phyloP scores from a whole-genome alignment of 2,329 filamentous ascomycete genomes.

The Basipetospora sp. region DNA sequence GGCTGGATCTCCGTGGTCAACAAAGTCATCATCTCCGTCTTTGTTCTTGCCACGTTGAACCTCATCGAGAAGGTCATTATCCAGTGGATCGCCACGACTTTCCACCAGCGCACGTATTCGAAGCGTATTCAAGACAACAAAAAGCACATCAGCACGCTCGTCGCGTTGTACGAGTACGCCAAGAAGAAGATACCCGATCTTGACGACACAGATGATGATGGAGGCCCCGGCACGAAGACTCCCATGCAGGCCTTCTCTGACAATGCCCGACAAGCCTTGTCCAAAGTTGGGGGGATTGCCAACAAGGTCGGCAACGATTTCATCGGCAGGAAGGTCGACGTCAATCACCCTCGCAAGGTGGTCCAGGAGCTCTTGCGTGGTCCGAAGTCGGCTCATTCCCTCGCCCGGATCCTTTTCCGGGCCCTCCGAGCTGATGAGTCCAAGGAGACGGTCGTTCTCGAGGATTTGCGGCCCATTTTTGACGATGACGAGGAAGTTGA shows the following conservation, averaged over 20 bases:
- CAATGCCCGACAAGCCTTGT: slow-evolving; percentile 60
- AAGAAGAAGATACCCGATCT: slow-evolving; percentile 53
- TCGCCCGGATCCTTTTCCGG: slow-evolving; percentile 77
- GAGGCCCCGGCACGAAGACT: slow-evolving; percentile 49
- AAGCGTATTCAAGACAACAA: slow-evolving; percentile 87
- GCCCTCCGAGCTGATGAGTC: slow-evolving; percentile 50
- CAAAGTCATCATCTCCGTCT: slow-evolving; percentile 75
- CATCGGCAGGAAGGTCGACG: slow-evolving; percentile 58
- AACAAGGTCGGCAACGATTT: slow-evolving; percentile 82
- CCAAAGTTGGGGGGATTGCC: slow-evolving; percentile 71
- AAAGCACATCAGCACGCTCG: slow-evolving; percentile 56
- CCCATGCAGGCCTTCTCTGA: slow-evolving; percentile 60
- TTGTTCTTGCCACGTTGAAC: slow-evolving; percentile 67
- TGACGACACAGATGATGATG: slow-evolving; percentile 24
- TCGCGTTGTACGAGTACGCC: slow-evolving; percentile 51
- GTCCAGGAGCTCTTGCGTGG: slow-evolving; percentile 62
- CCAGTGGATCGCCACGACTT: slow-evolving; percentile 84
- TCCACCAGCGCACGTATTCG: slow-evolving; percentile 80
- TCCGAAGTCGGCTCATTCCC: slow-evolving; percentile 60
- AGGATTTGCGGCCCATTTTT: slow-evolving; percentile 68
- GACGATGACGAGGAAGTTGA: slow-evolving; percentile 73
- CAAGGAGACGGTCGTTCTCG: slow-evolving; percentile 59
- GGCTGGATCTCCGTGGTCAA: slow-evolving; percentile 66
- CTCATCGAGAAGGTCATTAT: slow-evolving; percentile 86
- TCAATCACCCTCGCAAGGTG: slow-evolving; percentile 71